These are phyloP conservation scores for Filosporella fistucella DNA, from an alignment of 495 filamentous ascomycete genomes.

Conservation along the genomic window DNA sequence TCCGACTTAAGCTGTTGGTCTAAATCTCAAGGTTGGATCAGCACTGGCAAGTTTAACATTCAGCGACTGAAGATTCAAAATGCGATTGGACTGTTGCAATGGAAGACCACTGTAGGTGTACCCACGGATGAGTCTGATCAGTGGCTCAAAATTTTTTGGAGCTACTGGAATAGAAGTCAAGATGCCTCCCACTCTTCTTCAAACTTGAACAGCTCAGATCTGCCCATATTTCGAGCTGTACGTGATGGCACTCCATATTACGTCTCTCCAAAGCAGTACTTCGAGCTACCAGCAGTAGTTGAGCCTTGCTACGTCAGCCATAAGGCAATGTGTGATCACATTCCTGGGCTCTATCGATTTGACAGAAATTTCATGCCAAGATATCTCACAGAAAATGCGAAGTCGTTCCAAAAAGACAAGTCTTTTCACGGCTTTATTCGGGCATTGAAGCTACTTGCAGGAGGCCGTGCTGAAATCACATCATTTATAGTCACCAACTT, in stretches of 20 bases:
- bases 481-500: slow-evolving; percentile 3
- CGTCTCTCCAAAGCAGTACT: neutral
- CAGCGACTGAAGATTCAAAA: slow-evolving; percentile 13
- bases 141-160: slow-evolving; percentile 26
- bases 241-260: neutral
- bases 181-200: neutral
- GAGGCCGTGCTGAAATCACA: neutral
- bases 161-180: slow-evolving; percentile 14
- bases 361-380: slow-evolving; percentile 12
- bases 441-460: slow-evolving; percentile 1
- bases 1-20: slow-evolving; percentile 4
- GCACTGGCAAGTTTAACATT: slow-evolving; percentile 20
- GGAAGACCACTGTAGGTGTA: neutral
- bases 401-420: neutral
- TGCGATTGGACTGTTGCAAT: slow-evolving; percentile 8
- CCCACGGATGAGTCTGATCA: neutral
- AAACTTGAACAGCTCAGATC: neutral
- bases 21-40: neutral
- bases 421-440: slow-evolving; percentile 16
- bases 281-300: slow-evolving; percentile 10
- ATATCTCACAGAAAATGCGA: slow-evolving; percentile 1
- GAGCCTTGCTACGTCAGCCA: slow-evolving; percentile 7
- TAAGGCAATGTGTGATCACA: slow-evolving; percentile 9
- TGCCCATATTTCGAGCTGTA: slow-evolving; percentile 1
- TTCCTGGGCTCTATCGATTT: slow-evolving; percentile 12